A percentile compares a stretch with the other conserved stretches of the same genome.
These are phyloP conservation scores for Saturnispora quitensis DNA, from an alignment of 805 yeast species.

Conservation along the genomic window DNA sequence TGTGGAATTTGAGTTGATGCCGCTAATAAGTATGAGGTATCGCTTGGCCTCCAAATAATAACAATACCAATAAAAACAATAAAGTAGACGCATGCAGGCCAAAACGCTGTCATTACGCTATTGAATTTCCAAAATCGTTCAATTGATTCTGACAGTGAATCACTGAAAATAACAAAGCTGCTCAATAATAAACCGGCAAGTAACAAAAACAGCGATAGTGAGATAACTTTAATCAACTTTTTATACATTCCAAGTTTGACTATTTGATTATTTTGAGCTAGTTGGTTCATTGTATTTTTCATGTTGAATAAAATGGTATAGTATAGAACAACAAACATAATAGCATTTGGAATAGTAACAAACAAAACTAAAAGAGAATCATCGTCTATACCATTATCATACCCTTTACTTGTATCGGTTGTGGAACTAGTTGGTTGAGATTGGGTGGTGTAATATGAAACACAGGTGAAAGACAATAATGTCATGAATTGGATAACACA, in stretches of 20 bases:
- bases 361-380: constrained; percentile 39
- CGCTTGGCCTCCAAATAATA: constrained; percentile 96
- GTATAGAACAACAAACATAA: constrained; percentile 66
- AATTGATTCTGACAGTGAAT: constrained; percentile 65
- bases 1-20: constrained; percentile 86
- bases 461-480: constrained; percentile 42
- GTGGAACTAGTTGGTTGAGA: constrained; percentile 26
- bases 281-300: constrained; percentile 60
- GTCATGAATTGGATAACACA: constrained; percentile 49
- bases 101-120: constrained; percentile 82
- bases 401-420: constrained; percentile 33
- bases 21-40: constrained; percentile 88
- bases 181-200: constrained; percentile 64
- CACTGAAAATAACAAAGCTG: constrained; percentile 60
- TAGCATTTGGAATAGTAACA: constrained; percentile 61
- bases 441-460: constrained; percentile 32
- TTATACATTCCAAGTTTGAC: constrained; percentile 86
- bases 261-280: constrained; percentile 80
- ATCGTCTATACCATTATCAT: constrained; percentile 37
- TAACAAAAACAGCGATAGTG: constrained; percentile 60
- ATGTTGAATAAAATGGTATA: constrained; percentile 64
- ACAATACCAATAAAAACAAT: constrained; percentile 76
- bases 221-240: constrained; percentile 63
- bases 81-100: constrained; percentile 89
- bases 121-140: constrained; percentile 89